phyloP scores from a whole-genome alignment of 306 rosid genomes.

The Alnus glutinosa region DNA sequence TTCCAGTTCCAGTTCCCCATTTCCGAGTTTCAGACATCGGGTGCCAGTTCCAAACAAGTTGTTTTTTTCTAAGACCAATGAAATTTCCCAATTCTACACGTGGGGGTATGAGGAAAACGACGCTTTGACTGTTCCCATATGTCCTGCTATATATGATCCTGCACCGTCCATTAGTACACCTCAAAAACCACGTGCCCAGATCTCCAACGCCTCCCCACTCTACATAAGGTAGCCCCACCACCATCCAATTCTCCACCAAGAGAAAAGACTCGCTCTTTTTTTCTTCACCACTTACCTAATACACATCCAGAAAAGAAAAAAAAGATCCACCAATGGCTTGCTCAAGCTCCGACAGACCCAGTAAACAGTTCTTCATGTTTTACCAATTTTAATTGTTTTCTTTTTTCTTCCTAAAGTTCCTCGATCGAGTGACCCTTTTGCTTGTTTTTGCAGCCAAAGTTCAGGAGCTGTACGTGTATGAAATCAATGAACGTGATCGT shows the following conservation, averaged over 20 bases:
- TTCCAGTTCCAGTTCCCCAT: no score
- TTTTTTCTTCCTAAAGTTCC: not conserved
- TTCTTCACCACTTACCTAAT: no score
- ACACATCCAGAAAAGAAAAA: no score
- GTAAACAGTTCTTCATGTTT: not conserved
- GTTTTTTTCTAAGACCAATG: no score
- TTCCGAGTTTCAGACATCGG: no score
- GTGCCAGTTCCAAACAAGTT: no score
- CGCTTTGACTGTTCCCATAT: not conserved
- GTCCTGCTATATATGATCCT: no score
- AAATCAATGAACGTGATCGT: slow-evolving; percentile 71
- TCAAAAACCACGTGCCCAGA: not conserved
- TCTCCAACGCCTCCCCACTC: not conserved
- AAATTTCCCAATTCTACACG: no score
- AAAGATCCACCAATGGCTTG: slow-evolving; percentile 40
- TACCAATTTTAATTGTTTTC: not conserved
- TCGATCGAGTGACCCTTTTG: not conserved
- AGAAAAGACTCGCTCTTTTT: no score
- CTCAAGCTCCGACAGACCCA: slow-evolving; percentile 32
- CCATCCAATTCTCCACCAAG: no score
- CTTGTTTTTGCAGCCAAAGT: slow-evolving; percentile 46
- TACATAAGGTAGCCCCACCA: not conserved
- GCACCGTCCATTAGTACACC: not conserved
- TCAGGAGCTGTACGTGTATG: slow-evolving; percentile 62
- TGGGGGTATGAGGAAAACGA: no score